Evolutionary conservation across 495 filamentous ascomycete species (phyloP).

Genomic region (Cladorrhinum samala): DNA sequence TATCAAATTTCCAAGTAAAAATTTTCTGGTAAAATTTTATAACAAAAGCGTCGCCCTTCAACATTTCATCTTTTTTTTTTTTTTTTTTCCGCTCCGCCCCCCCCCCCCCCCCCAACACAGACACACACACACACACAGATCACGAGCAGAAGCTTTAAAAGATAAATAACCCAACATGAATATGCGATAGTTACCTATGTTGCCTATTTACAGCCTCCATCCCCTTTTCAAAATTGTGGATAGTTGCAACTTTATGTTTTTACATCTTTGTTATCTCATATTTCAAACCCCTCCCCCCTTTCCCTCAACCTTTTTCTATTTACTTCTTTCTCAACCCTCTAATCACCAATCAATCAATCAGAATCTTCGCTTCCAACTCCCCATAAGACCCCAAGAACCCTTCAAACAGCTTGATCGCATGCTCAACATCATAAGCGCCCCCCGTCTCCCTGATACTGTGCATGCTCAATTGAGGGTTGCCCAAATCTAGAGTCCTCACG

Average conservation of each 20-base stretch:
- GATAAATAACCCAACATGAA: background rate
- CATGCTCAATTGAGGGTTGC: slow-evolving; percentile 96
- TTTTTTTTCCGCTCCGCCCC: too few relatives aligned
- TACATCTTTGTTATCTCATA: background rate
- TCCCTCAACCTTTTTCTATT: background rate
- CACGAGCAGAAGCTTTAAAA: background rate
- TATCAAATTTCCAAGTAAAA: too few relatives aligned
- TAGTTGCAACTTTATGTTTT: too few relatives aligned
- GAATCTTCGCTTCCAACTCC: slow-evolving; percentile 69
- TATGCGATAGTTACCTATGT: background rate
- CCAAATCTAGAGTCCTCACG: slow-evolving; percentile 81
- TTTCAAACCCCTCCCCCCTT: background rate
- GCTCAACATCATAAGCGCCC: slow-evolving; percentile 79
- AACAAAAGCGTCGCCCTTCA: too few relatives aligned
- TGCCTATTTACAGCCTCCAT: background rate
- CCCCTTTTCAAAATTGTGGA: too few relatives aligned
- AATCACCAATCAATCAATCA: slow-evolving; percentile 54
- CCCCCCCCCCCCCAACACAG: too few relatives aligned
- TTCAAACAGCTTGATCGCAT: slow-evolving; percentile 80
- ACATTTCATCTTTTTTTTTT: too few relatives aligned
- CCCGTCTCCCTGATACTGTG: slow-evolving; percentile 93
- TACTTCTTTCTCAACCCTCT: background rate
- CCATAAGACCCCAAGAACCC: slow-evolving; percentile 81
- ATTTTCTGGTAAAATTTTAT: too few relatives aligned
- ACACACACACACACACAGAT: background rate